These are phyloP conservation scores for Fusarium musae DNA, from an alignment of 2,329 filamentous ascomycete species.

Conservation along the genomic window DNA sequence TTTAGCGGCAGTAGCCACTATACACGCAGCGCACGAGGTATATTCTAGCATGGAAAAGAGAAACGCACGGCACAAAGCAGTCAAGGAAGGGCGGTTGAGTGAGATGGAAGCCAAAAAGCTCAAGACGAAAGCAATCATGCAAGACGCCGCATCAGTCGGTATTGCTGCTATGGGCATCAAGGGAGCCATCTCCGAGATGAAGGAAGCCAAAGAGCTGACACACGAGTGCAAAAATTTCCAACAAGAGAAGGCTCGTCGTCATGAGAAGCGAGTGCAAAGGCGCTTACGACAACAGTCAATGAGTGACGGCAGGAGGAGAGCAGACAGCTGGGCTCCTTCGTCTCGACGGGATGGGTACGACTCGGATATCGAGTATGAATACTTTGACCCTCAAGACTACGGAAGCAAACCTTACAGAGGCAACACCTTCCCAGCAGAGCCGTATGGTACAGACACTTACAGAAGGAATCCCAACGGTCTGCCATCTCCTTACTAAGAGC, in stretches of 20 bases:
- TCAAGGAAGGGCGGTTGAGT: slow-evolving; percentile 64
- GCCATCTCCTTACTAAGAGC: slow-evolving; percentile 46
- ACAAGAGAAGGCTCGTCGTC: slow-evolving; percentile 60
- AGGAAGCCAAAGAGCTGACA: slow-evolving; percentile 63
- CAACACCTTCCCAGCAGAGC: slow-evolving; percentile 31
- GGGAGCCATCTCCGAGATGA: slow-evolving; percentile 65
- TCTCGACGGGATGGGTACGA: slow-evolving; percentile 56
- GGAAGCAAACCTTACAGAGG: slow-evolving; percentile 49
- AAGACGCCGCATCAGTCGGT: slow-evolving; percentile 69
- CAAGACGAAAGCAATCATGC: slow-evolving; percentile 66
- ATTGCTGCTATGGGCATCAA: slow-evolving; percentile 69
- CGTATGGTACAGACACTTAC: slow-evolving; percentile 30
- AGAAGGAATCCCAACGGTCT: slow-evolving; percentile 44
- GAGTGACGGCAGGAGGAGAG: slow-evolving; percentile 53
- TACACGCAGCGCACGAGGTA: slow-evolving; percentile 68
- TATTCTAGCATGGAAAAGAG: slow-evolving; percentile 69
- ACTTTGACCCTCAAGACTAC: slow-evolving; percentile 56
- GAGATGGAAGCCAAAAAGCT: slow-evolving; percentile 64
- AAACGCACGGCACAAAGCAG: slow-evolving; percentile 62
- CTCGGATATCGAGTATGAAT: slow-evolving; percentile 52
- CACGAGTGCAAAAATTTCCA: slow-evolving; percentile 62
- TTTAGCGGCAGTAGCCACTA: slow-evolving; percentile 67
- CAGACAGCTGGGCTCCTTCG: slow-evolving; percentile 58
- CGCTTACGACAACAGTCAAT: slow-evolving; percentile 41
- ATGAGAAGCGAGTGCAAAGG: slow-evolving; percentile 58